These are phyloP conservation scores for Vaccinium macrocarpon DNA, from an alignment of 148 eudicot species.

Conservation along the genomic window DNA sequence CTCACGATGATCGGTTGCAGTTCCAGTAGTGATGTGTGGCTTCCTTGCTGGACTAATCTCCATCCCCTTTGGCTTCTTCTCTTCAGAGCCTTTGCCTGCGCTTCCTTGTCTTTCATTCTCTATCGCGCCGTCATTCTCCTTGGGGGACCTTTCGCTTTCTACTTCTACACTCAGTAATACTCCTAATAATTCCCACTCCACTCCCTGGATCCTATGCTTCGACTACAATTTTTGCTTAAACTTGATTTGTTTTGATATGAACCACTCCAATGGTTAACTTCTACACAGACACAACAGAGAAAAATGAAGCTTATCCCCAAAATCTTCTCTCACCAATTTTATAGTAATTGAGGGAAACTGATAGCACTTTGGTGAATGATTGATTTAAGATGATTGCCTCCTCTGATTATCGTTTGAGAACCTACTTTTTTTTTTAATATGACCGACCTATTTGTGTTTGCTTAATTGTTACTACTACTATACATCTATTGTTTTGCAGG, in stretches of 20 bases:
- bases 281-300: too few relatives aligned
- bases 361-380: too few relatives aligned
- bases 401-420: neutral
- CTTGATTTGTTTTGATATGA: too few relatives aligned
- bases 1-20: neutral
- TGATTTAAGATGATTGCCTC: neutral
- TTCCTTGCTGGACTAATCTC: slow-evolving; percentile 71
- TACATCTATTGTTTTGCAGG: slow-evolving; percentile 58
- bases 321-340: too few relatives aligned
- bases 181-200: too few relatives aligned
- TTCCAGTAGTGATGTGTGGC: slow-evolving; percentile 44
- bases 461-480: neutral
- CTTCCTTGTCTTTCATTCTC: slow-evolving; percentile 57
- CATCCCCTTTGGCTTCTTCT: slow-evolving; percentile 64
- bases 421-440: neutral
- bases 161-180: slow-evolving; percentile 84
- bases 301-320: too few relatives aligned
- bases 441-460: neutral
- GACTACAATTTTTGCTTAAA: too few relatives aligned
- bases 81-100: slow-evolving; percentile 58
- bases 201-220: too few relatives aligned
- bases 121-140: slow-evolving; percentile 32
- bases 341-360: too few relatives aligned
- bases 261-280: too few relatives aligned
- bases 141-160: slow-evolving; percentile 67